Conservation (phyloP, 2,329 filamentous ascomycete species). For the Alternaria atra region DNA sequence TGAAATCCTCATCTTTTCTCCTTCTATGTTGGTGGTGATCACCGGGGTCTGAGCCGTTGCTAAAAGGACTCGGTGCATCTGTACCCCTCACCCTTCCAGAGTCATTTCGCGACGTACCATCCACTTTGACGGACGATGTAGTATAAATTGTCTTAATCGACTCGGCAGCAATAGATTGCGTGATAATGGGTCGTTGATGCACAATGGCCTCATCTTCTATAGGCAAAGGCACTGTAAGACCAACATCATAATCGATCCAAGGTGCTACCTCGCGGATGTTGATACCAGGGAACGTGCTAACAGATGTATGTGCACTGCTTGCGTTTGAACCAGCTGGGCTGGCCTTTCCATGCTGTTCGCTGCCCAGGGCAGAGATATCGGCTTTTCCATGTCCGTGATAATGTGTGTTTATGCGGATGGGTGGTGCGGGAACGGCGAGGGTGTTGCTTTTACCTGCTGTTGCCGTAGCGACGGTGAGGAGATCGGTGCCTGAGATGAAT, state of each 20-base stretch:
- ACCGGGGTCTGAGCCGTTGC: not conserved
- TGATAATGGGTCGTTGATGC: slow-evolving; percentile 6
- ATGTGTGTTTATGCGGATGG: not conserved
- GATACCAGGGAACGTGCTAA: slow-evolving; percentile 10
- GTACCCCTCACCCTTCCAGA: not conserved
- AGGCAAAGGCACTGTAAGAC: not conserved
- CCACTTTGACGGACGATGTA: not conserved
- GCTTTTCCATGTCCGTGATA: not conserved
- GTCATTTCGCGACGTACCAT: not conserved
- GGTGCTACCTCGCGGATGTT: slow-evolving; percentile 36
- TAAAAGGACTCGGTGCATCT: not conserved
- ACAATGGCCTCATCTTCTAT: not conserved
- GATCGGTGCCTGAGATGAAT: slow-evolving; percentile 11
- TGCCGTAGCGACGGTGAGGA: slow-evolving; percentile 1
- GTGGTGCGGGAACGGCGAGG: not conserved
- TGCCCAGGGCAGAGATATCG: not conserved
- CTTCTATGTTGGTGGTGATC: not conserved
- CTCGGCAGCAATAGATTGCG: not conserved
- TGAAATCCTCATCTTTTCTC: slow-evolving; percentile 7
- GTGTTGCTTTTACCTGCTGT: not conserved
- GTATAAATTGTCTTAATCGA: not conserved
- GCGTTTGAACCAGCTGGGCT: slow-evolving; percentile 13
- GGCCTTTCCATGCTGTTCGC: not conserved
- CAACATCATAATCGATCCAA: slow-evolving; percentile 31
- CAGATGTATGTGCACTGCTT: slow-evolving; percentile 19